Evolutionary conservation across 805 yeast species (phyloP), one percentile per base, ranked within the genome.

Genomic region (Schwanniomyces polymorphus): DNA sequence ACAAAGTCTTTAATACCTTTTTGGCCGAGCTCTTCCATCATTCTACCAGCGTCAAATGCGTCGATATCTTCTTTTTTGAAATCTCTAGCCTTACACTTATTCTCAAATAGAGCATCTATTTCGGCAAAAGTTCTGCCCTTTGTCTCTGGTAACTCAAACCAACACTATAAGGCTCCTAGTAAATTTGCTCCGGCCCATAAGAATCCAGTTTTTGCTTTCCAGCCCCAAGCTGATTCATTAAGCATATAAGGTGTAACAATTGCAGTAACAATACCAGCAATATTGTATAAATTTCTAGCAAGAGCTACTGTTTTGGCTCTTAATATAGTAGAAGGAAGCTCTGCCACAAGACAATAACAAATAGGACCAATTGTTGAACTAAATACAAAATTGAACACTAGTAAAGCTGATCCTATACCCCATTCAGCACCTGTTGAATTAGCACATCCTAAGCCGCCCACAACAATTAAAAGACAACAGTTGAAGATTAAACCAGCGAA

Each of bases 191-290:
- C 81, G 38, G 72, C 75, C 71, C 78, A 70, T 47, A 78, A 66
- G 54, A 74, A 76, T 2, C 75, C 81, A 28, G 79, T 73, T 55
- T 77, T 77, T n/a, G 77, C 79, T 29, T 75, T 72, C 73, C 74
- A 63, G 52, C 79, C 69, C 50, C 76, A 78, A 31, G 67, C 65
- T 14, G 60, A 60, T 1, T 80, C 75, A 52, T 78, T 80, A 53
- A 79, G 63, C 75, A 79, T 68, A 54, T 76, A 77, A 12, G 84
- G 84, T 40, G 51, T 57, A 41, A 74, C 63, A 43, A 78, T 61
- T 14, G 71, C 55, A 47, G 66, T 60, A 48, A 69, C 58, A 42
- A 67, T 62, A 37, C 65, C 61, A 29, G 61, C 59, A 14, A 65
- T 38, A 51, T 69, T 65, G 44, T 58, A 56, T 18, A 56, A 80